These are phyloP conservation scores for Eucalyptus marginata DNA, from an alignment of 345 rosid genomes.

Conservation along the genomic window DNA sequence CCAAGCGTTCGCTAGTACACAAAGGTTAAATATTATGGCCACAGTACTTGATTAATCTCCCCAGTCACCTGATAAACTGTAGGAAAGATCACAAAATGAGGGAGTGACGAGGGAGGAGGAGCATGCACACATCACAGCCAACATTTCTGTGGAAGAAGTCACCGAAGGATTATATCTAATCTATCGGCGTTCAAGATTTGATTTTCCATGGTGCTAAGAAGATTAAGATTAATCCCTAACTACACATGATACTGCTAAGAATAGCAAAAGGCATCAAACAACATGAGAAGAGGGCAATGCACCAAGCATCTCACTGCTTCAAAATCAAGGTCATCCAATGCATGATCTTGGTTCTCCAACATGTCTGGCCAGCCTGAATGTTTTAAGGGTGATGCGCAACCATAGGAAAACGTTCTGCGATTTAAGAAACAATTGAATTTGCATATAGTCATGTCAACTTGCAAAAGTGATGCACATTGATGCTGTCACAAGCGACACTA, in stretches of 20 bases:
- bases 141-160: neutral
- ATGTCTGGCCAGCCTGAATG: slow-evolving; percentile 14
- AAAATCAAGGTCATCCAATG: slow-evolving; percentile 22
- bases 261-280: neutral
- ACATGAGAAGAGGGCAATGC: neutral
- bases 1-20: neutral
- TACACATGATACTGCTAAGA: neutral
- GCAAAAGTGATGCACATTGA: neutral
- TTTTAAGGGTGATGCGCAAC: slow-evolving; percentile 26
- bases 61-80: neutral
- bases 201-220: neutral
- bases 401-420: slow-evolving; percentile 14
- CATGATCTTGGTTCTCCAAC: slow-evolving; percentile 7
- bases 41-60: neutral
- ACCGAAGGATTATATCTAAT: neutral
- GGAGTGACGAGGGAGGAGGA: neutral
- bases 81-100: neutral
- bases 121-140: neutral
- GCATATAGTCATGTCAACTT: neutral
- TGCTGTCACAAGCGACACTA: neutral
- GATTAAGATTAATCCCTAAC: neutral
- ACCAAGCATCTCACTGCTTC: slow-evolving; percentile 34
- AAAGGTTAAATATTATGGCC: neutral
- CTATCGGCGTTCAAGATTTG: neutral
- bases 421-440: neutral